Evolutionary conservation across 495 filamentous ascomycete species (phyloP).

Genomic region (Pyrenula massariospora): DNA sequence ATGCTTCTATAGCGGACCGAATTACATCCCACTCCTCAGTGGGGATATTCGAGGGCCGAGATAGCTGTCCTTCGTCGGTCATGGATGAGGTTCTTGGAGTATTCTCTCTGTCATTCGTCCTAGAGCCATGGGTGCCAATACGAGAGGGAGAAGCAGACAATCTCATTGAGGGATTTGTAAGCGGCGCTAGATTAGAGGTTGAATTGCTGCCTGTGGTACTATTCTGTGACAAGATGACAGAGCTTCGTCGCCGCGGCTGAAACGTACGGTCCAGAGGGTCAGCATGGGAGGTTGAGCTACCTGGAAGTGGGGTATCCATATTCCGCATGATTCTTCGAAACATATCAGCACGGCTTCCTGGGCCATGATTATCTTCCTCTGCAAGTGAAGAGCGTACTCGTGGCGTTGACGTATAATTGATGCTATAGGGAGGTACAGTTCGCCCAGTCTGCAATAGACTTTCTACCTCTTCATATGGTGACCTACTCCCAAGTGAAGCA

Average conservation of each 20-base stretch:
- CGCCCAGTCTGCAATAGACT: conserved; percentile 7
- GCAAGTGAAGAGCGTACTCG: conserved; percentile 17
- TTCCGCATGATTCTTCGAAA: conserved; percentile 20
- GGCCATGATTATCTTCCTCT: conserved; percentile 12
- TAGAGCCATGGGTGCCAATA: conserved; percentile 1
- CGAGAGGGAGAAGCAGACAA: conserved; percentile 28
- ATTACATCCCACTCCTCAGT: background rate
- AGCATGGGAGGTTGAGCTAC: conserved; percentile 3
- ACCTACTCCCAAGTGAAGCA: background rate
- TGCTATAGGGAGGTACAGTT: conserved; percentile 23
- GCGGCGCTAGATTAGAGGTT: conserved; percentile 17
- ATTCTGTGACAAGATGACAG: conserved; percentile 32
- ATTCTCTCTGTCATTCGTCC: conserved; percentile 7
- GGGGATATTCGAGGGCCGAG: conserved; percentile 15
- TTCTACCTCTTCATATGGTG: background rate
- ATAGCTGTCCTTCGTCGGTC: conserved; percentile 8
- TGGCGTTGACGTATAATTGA: conserved; percentile 29
- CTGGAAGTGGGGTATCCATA: background rate
- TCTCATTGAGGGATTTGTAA: conserved; percentile 22
- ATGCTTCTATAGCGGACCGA: background rate
- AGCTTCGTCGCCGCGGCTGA: conserved; percentile 29
- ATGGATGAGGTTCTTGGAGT: conserved; percentile 5
- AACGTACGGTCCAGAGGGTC: conserved; percentile 17
- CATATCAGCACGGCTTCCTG: conserved; percentile 7
- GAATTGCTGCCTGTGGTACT: conserved; percentile 8